Percentiles rank a stretch among this genome's conserved stretches.
These are phyloP conservation scores for Hortaea sp. DNA, from an alignment of 2,329 filamentous ascomycete genomes.

Conservation along the genomic window DNA sequence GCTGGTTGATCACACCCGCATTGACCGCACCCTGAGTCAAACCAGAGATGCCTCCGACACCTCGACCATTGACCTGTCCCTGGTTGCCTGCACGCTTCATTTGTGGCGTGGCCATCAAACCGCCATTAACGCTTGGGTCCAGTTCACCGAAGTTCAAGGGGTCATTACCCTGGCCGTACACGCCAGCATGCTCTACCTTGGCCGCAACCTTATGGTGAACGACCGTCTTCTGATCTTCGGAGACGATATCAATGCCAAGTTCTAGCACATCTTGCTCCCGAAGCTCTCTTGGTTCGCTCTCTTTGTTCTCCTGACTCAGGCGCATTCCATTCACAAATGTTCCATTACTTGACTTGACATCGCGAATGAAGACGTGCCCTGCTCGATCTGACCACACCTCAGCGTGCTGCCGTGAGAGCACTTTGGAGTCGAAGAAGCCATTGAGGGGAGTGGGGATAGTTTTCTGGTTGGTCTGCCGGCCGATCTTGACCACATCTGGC, in stretches of 20 bases:
- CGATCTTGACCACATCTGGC: constrained; percentile 90
- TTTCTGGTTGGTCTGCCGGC: constrained; percentile 93
- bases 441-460: constrained; percentile 84
- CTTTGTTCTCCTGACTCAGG: constrained; percentile 84
- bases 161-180: constrained; percentile 63
- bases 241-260: constrained; percentile 95
- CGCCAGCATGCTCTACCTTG: constrained; percentile 89
- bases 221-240: constrained; percentile 95
- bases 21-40: constrained; percentile 36
- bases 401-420: constrained; percentile 88
- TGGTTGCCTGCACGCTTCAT: constrained; percentile 50
- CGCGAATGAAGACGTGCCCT: constrained; percentile 80
- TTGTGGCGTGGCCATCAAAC: constrained; percentile 55
- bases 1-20: constrained; percentile 53
- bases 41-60: constrained; percentile 47
- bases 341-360: constrained; percentile 97
- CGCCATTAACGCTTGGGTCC: constrained; percentile 63
- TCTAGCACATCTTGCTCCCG: constrained; percentile 87
- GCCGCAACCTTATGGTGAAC: constrained; percentile 97
- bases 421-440: constrained; percentile 96
- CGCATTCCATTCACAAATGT: constrained; percentile 94
- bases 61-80: constrained; percentile 45
- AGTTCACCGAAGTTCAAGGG: constrained; percentile 87
- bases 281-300: constrained; percentile 90
- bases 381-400: constrained; percentile 80